Conservation (phyloP, 1,284 basidiomycete genomes). For the Butyriboletus pseudospeciosus region DNA sequence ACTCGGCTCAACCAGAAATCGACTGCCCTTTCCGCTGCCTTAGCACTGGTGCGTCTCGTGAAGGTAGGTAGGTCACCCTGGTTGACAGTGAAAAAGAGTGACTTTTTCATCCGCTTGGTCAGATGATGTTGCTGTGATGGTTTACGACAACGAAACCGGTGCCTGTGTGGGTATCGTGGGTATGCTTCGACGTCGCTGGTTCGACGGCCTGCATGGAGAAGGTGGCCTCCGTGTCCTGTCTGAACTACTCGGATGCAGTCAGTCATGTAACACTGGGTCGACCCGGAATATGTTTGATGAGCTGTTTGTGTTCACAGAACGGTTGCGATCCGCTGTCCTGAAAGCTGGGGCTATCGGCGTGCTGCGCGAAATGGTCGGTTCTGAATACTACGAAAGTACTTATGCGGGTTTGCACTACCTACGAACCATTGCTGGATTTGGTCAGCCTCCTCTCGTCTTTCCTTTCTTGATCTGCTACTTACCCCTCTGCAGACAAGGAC, state of each 20-base stretch:
- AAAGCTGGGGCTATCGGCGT: constrained; percentile 9
- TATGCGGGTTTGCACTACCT: constrained; percentile 26
- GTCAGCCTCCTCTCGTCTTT: constrained; percentile 4
- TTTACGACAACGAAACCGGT: constrained; percentile 7
- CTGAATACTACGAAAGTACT: constrained; percentile 1
- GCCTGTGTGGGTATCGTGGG: constrained; percentile 9
- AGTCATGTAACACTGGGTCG: not conserved
- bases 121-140: constrained; percentile 17
- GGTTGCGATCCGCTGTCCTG: constrained; percentile 15
- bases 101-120: not conserved
- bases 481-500: constrained; percentile 4
- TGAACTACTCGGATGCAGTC: constrained; percentile 21
- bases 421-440: constrained; percentile 17
- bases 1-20: constrained; percentile 13
- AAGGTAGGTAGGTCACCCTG: constrained; percentile 17
- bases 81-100: not conserved
- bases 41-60: constrained; percentile 14
- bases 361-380: constrained; percentile 16
- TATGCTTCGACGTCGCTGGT: constrained; percentile 28
- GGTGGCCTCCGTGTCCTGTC: constrained; percentile 24
- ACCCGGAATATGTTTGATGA: not conserved
- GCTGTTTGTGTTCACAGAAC: constrained; percentile 5
- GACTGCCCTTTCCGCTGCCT: constrained; percentile 21
- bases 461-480: not conserved
- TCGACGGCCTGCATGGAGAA: constrained; percentile 24